Conservation (phyloP, 1,284 basidiomycete species). For the Vanrija sp. region DNA sequence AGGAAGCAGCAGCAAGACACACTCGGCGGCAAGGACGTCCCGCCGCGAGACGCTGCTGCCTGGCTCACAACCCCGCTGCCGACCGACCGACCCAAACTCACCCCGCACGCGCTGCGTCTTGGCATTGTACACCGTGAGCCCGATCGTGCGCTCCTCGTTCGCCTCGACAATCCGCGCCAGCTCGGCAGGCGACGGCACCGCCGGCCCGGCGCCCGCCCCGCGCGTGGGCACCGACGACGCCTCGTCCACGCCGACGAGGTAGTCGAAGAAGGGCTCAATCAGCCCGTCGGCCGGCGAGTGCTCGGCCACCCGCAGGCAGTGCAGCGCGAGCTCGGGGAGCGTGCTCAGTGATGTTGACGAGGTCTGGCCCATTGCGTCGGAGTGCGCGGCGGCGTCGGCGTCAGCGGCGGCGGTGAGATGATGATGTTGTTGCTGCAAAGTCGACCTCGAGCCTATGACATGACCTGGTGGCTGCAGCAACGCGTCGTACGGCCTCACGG, state of each 20-base stretch:
- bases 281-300: conserved; percentile 80
- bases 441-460: too few species aligned
- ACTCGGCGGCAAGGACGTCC: neutral
- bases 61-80: too few species aligned
- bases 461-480: too few species aligned
- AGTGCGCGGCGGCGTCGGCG: neutral
- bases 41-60: neutral
- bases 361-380: conserved; percentile 41
- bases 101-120: conserved; percentile 80
- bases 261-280: conserved; percentile 96
- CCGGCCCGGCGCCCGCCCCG: neutral
- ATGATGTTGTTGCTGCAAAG: too few species aligned
- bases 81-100: conserved; percentile 47
- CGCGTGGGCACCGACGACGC: neutral
- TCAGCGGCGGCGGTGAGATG: too few species aligned
- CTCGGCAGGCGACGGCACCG: conserved; percentile 64
- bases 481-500: too few species aligned
- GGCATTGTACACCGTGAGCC: conserved; percentile 84
- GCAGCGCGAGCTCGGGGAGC: conserved; percentile 59
- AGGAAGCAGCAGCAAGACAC: neutral
- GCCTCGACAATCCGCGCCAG: conserved; percentile 78
- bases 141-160: conserved; percentile 74
- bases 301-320: conserved; percentile 80
- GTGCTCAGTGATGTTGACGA: conserved; percentile 33
- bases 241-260: conserved; percentile 85